Conservation (phyloP, 2,329 filamentous ascomycete species). For the Aspergillus pseudoterreus region DNA sequence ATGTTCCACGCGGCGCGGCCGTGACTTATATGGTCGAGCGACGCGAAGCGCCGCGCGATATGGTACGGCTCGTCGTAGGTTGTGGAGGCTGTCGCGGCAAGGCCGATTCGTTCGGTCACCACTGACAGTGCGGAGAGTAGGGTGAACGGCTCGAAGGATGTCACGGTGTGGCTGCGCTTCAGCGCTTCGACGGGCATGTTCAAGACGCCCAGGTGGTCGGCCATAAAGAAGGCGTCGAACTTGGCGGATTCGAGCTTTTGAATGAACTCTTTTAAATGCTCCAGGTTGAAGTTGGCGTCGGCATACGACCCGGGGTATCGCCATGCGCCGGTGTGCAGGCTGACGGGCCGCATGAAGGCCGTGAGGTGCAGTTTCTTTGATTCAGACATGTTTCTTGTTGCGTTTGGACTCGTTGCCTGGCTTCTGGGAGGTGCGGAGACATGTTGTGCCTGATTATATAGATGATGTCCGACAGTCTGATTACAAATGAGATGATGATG, state of each 20-base stretch:
- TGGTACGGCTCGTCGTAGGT: constrained; percentile 54
- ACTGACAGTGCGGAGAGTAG: constrained; percentile 49
- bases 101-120: constrained; percentile 49
- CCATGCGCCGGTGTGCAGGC: constrained; percentile 55
- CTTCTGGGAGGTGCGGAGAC: no score
- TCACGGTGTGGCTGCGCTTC: constrained; percentile 56
- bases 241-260: constrained; percentile 53
- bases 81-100: constrained; percentile 51
- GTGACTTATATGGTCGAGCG: constrained; percentile 48
- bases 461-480: not conserved
- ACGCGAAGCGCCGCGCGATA: constrained; percentile 51
- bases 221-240: constrained; percentile 57
- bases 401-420: no score
- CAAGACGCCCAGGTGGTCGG: constrained; percentile 52
- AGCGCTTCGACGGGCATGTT: constrained; percentile 57
- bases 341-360: constrained; percentile 58
- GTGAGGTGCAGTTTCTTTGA: constrained; percentile 49
- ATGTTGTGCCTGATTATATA: not conserved
- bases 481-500: not conserved
- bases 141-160: constrained; percentile 56
- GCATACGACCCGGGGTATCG: constrained; percentile 53
- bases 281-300: constrained; percentile 57
- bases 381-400: constrained; percentile 3
- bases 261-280: constrained; percentile 52
- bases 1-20: constrained; percentile 54